phyloP scores from a whole-genome alignment of 257 asterid genomes.

The Dorcoceras hygrometricum region DNA sequence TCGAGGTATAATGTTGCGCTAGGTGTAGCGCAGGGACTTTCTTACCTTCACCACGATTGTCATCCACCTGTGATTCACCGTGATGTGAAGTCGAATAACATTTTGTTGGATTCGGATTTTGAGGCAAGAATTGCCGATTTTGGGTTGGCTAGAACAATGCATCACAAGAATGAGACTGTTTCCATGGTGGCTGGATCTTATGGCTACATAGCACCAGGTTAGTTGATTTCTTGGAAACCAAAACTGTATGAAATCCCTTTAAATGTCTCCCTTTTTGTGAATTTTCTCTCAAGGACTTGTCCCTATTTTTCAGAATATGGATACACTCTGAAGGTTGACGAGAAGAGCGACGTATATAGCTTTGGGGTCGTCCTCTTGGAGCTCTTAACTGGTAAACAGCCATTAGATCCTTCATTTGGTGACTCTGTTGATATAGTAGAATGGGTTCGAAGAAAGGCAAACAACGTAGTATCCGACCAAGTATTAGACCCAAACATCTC shows the following conservation, averaged over 20 bases:
- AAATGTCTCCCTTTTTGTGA: not conserved
- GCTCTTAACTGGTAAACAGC: constrained; percentile 63
- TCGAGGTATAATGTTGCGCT: constrained; percentile 74
- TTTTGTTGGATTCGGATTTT: constrained; percentile 53
- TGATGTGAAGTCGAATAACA: constrained; percentile 73
- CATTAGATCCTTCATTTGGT: constrained; percentile 63
- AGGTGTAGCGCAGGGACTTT: constrained; percentile 74
- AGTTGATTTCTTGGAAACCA: not conserved
- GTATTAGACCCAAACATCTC: constrained; percentile 59
- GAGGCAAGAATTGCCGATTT: constrained; percentile 82
- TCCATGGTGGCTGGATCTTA: constrained; percentile 89
- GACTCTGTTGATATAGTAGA: constrained; percentile 61
- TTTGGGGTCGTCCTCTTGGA: constrained; percentile 79
- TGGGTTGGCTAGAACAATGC: constrained; percentile 74
- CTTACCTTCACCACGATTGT: constrained; percentile 83
- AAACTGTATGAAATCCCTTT: not conserved
- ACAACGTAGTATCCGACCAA: constrained; percentile 31
- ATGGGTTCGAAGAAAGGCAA: constrained; percentile 54
- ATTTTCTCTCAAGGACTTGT: not conserved
- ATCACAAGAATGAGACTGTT: constrained; percentile 56
- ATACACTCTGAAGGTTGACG: constrained; percentile 77
- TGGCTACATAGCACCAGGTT: constrained; percentile 92
- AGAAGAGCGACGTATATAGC: constrained; percentile 80
- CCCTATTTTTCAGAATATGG: constrained; percentile 61
- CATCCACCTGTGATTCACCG: constrained; percentile 74